Evolutionary conservation across 2,329 filamentous ascomycete genomes (phyloP).

Genomic region (Apiospora arundinis): DNA sequence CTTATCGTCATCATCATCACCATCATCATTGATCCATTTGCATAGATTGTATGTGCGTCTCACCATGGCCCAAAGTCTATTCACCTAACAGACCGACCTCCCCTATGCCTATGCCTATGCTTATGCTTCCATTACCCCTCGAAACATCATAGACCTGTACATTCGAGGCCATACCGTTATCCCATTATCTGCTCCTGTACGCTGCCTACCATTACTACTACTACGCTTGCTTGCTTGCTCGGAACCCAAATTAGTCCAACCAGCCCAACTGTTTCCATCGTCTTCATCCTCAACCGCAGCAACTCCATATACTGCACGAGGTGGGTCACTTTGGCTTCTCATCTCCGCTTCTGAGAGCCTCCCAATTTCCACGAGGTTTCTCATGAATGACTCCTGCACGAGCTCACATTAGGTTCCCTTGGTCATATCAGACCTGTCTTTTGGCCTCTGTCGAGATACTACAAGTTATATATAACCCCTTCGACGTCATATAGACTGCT

Average conservation of each 20-base stretch:
- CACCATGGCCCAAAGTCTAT: conserved; percentile 17
- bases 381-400: not conserved
- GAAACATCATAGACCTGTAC: conserved; percentile 20
- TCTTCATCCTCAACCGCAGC: not conserved
- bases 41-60: not conserved
- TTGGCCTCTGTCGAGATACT: not conserved
- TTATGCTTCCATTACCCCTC: conserved; percentile 16
- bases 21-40: not conserved
- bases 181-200: not conserved
- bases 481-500: not conserved
- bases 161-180: not conserved
- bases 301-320: conserved; percentile 1
- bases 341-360: not conserved
- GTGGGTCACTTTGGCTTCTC: not conserved
- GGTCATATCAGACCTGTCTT: not conserved
- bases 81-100: not conserved
- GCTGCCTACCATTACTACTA: not conserved
- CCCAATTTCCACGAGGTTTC: not conserved
- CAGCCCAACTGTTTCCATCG: too few species aligned
- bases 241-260: not conserved
- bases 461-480: not conserved
- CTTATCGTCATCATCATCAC: not conserved
- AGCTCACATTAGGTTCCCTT: not conserved
- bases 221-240: not conserved
- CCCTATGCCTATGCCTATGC: not conserved